Conservation (phyloP, 2,329 filamentous ascomycete genomes). For the Arthrobotrys musiformis region DNA sequence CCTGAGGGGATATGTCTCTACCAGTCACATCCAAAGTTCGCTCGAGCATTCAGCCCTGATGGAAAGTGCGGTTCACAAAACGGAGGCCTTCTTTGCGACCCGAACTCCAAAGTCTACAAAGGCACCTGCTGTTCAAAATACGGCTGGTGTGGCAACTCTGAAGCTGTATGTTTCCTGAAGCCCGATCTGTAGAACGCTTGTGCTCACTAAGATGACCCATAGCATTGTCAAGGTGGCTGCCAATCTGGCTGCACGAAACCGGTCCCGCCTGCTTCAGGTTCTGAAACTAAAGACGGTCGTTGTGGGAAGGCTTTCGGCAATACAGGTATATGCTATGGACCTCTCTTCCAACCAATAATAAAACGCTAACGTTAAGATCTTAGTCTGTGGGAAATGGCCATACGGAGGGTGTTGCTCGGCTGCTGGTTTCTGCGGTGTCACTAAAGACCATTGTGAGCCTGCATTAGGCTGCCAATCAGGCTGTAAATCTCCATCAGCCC, state of each 20-base stretch:
- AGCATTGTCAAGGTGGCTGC: constrained; percentile 62
- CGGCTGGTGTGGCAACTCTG: constrained; percentile 64
- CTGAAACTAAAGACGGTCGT: constrained; percentile 58
- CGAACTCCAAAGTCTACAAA: constrained; percentile 64
- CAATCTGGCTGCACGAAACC: constrained; percentile 62
- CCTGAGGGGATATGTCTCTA: constrained; percentile 39
- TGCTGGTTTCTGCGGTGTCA: constrained; percentile 57
- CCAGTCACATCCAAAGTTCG: constrained; percentile 41
- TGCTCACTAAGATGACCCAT: neutral
- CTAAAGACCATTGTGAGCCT: constrained; percentile 41
- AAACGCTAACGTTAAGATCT: neutral
- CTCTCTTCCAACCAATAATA: neutral
- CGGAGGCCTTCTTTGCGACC: constrained; percentile 63
- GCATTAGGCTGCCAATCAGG: constrained; percentile 60
- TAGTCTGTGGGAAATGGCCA: constrained; percentile 52
- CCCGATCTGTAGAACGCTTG: neutral
- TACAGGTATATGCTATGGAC: constrained; percentile 47
- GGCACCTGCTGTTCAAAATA: constrained; percentile 64
- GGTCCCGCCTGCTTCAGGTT: constrained; percentile 51
- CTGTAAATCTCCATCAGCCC: constrained; percentile 53
- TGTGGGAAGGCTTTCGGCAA: constrained; percentile 60
- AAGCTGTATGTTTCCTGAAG: constrained; percentile 55
- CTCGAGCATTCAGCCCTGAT: constrained; percentile 61
- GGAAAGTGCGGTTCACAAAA: constrained; percentile 63
- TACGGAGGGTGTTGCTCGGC: constrained; percentile 60